These are phyloP conservation scores for Amanita pseudoporphyria DNA, from an alignment of 768 basidiomycete species.

Conservation along the genomic window DNA sequence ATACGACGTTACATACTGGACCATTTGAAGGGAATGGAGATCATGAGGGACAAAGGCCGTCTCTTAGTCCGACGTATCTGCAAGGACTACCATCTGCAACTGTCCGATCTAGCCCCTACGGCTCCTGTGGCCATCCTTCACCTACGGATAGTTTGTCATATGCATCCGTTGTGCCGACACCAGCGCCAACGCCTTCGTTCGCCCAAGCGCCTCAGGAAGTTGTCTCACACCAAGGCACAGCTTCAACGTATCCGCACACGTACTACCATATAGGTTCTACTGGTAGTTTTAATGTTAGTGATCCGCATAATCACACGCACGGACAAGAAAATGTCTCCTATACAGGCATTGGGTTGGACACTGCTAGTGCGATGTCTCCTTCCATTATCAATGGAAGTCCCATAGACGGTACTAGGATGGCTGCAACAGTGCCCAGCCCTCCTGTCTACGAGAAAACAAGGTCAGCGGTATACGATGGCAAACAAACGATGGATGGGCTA, in stretches of 20 bases:
- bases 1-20: not conserved
- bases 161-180: not conserved
- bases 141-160: conserved; percentile 3
- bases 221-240: not conserved
- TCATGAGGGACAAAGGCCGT: not conserved
- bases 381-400: not conserved
- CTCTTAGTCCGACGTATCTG: not conserved
- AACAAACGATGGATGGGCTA: conserved; percentile 15
- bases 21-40: not conserved
- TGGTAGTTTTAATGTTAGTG: not conserved
- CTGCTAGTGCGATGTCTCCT: not conserved
- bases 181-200: not conserved
- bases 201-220: not conserved
- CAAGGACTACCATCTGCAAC: not conserved
- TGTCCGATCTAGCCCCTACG: not conserved
- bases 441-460: conserved; percentile 17
- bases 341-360: not conserved
- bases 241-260: not conserved
- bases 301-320: not conserved
- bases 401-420: conserved; percentile 4
- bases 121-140: not conserved
- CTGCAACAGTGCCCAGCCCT: conserved; percentile 12
- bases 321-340: conserved; percentile 1
- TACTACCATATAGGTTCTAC: conserved; percentile 4
- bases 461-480: too few species aligned